These are phyloP conservation scores for Phlyctochytrium planicorne DNA, from an alignment of 192 early-diverging fungal species.

Conservation along the genomic window DNA sequence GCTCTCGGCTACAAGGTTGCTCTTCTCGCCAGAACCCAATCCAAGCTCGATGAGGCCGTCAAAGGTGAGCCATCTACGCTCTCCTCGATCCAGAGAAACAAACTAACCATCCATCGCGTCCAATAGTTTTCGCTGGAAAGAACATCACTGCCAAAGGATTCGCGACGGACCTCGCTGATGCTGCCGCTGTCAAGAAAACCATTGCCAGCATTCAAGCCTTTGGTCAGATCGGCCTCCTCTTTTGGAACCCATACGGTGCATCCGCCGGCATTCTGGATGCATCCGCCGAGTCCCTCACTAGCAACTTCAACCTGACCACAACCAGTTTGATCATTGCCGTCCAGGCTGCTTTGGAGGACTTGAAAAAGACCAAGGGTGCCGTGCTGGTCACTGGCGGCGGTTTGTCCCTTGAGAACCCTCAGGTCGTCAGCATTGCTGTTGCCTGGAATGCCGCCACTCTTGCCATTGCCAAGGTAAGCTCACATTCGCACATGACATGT, in stretches of 20 bases:
- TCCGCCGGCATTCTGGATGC: not conserved
- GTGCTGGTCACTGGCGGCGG: slow-evolving; percentile 35
- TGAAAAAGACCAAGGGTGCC: slow-evolving; percentile 22
- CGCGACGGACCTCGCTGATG: slow-evolving; percentile 28
- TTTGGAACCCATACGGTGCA: slow-evolving; percentile 29
- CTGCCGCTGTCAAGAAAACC: slow-evolving; percentile 9
- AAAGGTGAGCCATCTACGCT: not conserved
- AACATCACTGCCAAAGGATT: slow-evolving; percentile 23
- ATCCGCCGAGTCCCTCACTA: not conserved
- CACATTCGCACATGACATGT: no score
- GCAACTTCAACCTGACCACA: slow-evolving; percentile 6
- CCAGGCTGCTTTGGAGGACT: slow-evolving; percentile 13
- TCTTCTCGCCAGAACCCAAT: slow-evolving; percentile 29
- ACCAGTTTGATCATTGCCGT: slow-evolving; percentile 18
- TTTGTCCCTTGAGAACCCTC: slow-evolving; percentile 22
- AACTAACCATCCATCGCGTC: no score
- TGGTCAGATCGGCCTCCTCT: slow-evolving; percentile 18
- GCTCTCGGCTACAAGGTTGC: slow-evolving; percentile 23
- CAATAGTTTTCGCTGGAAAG: no score
- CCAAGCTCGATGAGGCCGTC: slow-evolving; percentile 27
- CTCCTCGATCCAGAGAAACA: no score
- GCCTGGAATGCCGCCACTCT: slow-evolving; percentile 5
- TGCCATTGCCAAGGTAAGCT: slow-evolving; percentile 29
- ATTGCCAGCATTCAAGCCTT: slow-evolving; percentile 8
- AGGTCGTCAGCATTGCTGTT: slow-evolving; percentile 6